These are phyloP conservation scores for Blastomyces emzantsi DNA, from an alignment of 2,329 filamentous ascomycete species.

Conservation along the genomic window DNA sequence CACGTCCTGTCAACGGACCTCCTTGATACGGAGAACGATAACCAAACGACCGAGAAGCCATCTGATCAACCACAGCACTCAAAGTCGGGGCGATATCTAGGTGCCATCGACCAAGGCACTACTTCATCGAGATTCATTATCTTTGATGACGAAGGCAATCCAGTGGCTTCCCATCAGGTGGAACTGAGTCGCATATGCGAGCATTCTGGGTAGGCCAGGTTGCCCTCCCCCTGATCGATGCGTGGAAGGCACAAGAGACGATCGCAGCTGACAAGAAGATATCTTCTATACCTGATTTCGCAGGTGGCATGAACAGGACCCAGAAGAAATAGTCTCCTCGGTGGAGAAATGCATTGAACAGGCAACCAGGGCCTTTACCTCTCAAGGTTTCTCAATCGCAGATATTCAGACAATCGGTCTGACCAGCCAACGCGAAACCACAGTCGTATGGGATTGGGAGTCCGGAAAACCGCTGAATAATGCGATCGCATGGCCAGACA, in stretches of 20 bases:
- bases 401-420: slow-evolving; percentile 72
- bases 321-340: slow-evolving; percentile 62
- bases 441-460: slow-evolving; percentile 70
- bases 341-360: slow-evolving; percentile 73
- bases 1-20: slow-evolving; percentile 6
- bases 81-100: slow-evolving; percentile 51
- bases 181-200: slow-evolving; percentile 81
- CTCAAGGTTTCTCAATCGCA: slow-evolving; percentile 56
- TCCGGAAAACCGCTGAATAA: slow-evolving; percentile 76
- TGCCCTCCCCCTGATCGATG: slow-evolving; percentile 4
- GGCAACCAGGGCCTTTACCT: slow-evolving; percentile 61
- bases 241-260: background rate
- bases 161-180: slow-evolving; percentile 73
- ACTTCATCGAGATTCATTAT: slow-evolving; percentile 86
- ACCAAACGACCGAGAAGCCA: background rate
- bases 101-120: slow-evolving; percentile 84
- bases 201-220: slow-evolving; percentile 65
- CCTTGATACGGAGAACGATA: background rate
- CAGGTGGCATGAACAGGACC: slow-evolving; percentile 87
- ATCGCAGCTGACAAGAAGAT: slow-evolving; percentile 6
- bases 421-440: slow-evolving; percentile 86
- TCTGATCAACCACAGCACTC: background rate
- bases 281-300: slow-evolving; percentile 8
- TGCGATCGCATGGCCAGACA: slow-evolving; percentile 86
- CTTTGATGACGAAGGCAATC: slow-evolving; percentile 70